A percentile compares a stretch with the other conserved stretches of the same genome.
Evolutionary conservation across 2,329 filamentous ascomycete species (phyloP).

Genomic region (Pseudohalonectria lignicola): DNA sequence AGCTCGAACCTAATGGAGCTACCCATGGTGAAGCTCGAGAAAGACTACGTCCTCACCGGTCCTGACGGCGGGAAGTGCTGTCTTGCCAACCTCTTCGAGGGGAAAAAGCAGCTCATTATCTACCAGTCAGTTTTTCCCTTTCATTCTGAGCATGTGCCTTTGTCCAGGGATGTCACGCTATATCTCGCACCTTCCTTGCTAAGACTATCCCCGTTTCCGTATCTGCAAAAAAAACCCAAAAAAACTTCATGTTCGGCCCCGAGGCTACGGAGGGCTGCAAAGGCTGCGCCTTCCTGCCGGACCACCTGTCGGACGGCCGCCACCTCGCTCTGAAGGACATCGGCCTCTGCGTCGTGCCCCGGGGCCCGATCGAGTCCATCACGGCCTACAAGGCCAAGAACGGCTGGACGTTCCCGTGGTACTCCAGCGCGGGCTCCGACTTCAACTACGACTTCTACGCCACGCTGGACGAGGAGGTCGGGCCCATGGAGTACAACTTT

Average conservation of each 20-base stretch:
- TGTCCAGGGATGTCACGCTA: not conserved
- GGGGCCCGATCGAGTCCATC: constrained; percentile 20
- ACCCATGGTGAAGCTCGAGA: constrained; percentile 26
- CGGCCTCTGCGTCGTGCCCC: constrained; percentile 24
- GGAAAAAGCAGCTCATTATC: constrained; percentile 23
- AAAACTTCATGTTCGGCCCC: constrained; percentile 30
- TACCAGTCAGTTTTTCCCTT: constrained; percentile 20
- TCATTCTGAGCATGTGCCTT: no score
- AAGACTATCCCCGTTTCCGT: not conserved
- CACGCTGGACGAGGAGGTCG: not conserved
- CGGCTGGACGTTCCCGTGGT: constrained; percentile 29
- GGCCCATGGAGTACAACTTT: not conserved
- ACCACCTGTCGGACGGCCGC: constrained; percentile 23
- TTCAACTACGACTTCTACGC: constrained; percentile 26
- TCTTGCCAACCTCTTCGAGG: constrained; percentile 20
- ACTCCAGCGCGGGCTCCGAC: constrained; percentile 19
- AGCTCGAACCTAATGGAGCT: constrained; percentile 20
- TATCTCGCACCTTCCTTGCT: not conserved
- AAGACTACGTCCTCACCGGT: constrained; percentile 22
- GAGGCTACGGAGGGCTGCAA: constrained; percentile 20
- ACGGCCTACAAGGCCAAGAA: constrained; percentile 15
- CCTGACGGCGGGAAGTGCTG: constrained; percentile 12
- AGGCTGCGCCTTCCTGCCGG: constrained; percentile 25
- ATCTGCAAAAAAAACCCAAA: no score
- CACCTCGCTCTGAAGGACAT: constrained; percentile 24